phyloP scores from a whole-genome alignment of 2,329 filamentous ascomycete genomes.

The Paramyrothecium roridum region DNA sequence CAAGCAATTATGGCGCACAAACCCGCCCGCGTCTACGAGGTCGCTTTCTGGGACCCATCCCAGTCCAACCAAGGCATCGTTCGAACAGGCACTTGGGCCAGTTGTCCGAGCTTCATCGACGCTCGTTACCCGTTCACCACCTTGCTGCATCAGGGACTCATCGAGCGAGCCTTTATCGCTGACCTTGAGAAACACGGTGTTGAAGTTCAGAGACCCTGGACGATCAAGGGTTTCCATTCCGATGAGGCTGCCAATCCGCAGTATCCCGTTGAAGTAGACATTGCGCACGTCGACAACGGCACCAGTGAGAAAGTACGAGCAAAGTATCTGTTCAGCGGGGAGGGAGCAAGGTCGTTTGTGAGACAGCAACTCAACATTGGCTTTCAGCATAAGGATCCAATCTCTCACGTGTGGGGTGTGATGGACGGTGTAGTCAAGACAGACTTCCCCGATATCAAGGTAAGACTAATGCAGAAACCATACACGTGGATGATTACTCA shows the following conservation, averaged over 20 bases:
- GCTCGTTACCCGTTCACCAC: conserved; percentile 70
- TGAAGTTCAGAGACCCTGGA: conserved; percentile 62
- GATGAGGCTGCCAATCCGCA: conserved; percentile 52
- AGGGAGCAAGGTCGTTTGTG: conserved; percentile 66
- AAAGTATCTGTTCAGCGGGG: conserved; percentile 70
- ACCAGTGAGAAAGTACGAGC: conserved; percentile 63
- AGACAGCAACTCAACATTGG: conserved; percentile 65
- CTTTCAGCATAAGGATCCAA: conserved; percentile 68
- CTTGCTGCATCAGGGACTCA: conserved; percentile 67
- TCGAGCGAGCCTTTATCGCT: conserved; percentile 66
- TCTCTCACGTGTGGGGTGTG: conserved; percentile 71
- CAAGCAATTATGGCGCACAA: conserved; percentile 82
- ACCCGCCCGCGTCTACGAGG: conserved; percentile 80
- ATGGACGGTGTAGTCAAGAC: conserved; percentile 72
- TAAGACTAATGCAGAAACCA: conserved; percentile 19
- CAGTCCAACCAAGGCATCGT: conserved; percentile 54
- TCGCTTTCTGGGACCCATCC: conserved; percentile 69
- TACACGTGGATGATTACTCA: conserved; percentile 33
- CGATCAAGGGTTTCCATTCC: conserved; percentile 57
- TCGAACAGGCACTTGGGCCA: conserved; percentile 75
- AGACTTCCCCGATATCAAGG: conserved; percentile 75
- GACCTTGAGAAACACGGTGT: conserved; percentile 62
- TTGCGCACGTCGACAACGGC: conserved; percentile 74
- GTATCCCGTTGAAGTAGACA: conserved; percentile 77
- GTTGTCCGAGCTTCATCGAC: conserved; percentile 80